These are phyloP conservation scores for cucumber (Cucumis sativus) DNA, from an alignment of 306 rosid genomes.

Conservation along the genomic window DNA sequence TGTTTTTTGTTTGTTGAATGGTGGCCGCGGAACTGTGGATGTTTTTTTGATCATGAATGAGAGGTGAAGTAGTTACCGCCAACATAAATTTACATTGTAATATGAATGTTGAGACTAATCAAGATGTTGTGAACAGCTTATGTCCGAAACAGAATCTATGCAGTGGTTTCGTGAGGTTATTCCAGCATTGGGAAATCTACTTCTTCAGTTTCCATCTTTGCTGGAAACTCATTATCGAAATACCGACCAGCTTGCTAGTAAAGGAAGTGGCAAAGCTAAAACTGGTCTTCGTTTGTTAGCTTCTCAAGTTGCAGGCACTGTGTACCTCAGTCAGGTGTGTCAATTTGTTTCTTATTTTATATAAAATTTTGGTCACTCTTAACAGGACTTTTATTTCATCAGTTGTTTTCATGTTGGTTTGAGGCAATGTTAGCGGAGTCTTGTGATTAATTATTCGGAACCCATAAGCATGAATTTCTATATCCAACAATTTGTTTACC, in stretches of 20 bases:
- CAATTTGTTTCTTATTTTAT: not conserved
- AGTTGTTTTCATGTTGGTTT: not conserved
- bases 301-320: constrained; percentile 58
- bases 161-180: constrained; percentile 61
- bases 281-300: constrained; percentile 58
- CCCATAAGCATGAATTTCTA: not conserved
- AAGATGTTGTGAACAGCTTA: constrained; percentile 34
- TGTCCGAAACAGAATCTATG: constrained; percentile 38
- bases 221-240: constrained; percentile 59
- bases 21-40: not conserved
- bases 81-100: not conserved
- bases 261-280: constrained; percentile 10
- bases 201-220: constrained; percentile 62
- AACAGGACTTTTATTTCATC: not conserved
- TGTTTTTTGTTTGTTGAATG: not conserved
- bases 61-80: not conserved
- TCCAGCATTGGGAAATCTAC: constrained; percentile 60
- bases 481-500: not conserved
- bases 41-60: not conserved
- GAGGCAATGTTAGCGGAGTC: not conserved
- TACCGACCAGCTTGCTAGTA: constrained; percentile 23
- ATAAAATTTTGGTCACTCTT: not conserved
- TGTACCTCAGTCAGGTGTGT: constrained; percentile 71
- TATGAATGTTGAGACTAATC: not conserved
- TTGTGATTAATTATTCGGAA: not conserved